A percentile compares a stretch with the other conserved stretches of the same genome.
These are phyloP conservation scores for Musa beccarii DNA, from an alignment of 176 grass and related monocot species.

Conservation along the genomic window DNA sequence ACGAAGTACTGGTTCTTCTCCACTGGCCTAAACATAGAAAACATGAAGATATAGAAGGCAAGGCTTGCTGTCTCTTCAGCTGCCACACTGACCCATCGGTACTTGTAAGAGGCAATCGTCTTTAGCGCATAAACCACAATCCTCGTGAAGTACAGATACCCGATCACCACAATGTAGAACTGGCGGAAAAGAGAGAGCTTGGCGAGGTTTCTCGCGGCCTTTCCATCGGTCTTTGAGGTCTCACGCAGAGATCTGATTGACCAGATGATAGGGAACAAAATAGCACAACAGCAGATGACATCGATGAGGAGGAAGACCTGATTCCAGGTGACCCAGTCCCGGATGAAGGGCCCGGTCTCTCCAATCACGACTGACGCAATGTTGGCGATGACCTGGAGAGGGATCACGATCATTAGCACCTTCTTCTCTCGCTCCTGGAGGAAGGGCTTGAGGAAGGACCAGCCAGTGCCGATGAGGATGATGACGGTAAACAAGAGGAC, in stretches of 20 bases:
- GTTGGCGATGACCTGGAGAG: slow-evolving; percentile 77
- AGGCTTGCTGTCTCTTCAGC: slow-evolving; percentile 70
- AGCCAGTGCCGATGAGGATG: slow-evolving; percentile 76
- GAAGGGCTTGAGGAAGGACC: slow-evolving; percentile 95
- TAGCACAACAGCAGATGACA: slow-evolving; percentile 78
- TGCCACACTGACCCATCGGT: slow-evolving; percentile 81
- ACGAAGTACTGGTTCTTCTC: slow-evolving; percentile 94
- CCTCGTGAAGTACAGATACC: slow-evolving; percentile 92
- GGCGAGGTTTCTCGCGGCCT: slow-evolving; percentile 68
- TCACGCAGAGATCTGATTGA: slow-evolving; percentile 72
- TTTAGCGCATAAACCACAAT: slow-evolving; percentile 90
- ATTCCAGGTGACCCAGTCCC: slow-evolving; percentile 73
- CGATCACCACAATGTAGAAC: slow-evolving; percentile 85
- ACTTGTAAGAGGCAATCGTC: slow-evolving; percentile 93
- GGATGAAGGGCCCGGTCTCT: slow-evolving; percentile 64
- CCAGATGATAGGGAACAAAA: slow-evolving; percentile 88
- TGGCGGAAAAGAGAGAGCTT: slow-evolving; percentile 90
- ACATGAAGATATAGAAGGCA: slow-evolving; percentile 93
- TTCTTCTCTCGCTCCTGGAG: slow-evolving; percentile 98
- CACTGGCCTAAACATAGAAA: slow-evolving; percentile 83
- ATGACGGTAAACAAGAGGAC: slow-evolving; percentile 86
- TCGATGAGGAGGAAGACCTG: slow-evolving; percentile 86
- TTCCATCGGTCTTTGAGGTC: slow-evolving; percentile 92
- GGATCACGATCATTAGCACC: slow-evolving; percentile 87
- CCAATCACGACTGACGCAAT: slow-evolving; percentile 77